Evolutionary conservation across 2,329 filamentous ascomycete genomes (phyloP).

Genomic region (Cercospora brassicicola): DNA sequence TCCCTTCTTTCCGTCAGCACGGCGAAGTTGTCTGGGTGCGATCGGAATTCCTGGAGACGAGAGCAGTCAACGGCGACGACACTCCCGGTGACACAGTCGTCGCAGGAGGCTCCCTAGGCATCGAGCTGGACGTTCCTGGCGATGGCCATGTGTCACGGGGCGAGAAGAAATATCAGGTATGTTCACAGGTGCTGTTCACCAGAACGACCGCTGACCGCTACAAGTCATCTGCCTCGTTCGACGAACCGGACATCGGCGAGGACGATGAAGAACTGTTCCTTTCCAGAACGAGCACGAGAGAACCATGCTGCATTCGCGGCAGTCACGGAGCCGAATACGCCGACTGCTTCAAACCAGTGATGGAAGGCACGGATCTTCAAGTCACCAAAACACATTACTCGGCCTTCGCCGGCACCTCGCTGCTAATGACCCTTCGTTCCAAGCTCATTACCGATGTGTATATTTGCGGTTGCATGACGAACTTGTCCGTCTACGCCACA

Average conservation of each 20-base stretch:
- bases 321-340: conserved; percentile 54
- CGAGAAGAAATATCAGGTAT: conserved; percentile 21
- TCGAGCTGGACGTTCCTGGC: conserved; percentile 3
- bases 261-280: conserved; percentile 52
- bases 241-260: conserved; percentile 23
- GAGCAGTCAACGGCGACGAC: conserved; percentile 24
- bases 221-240: conserved; percentile 15
- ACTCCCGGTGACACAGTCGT: conserved; percentile 32
- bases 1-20: conserved; percentile 68
- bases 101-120: conserved; percentile 22
- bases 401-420: conserved; percentile 71
- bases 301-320: conserved; percentile 46
- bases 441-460: conserved; percentile 86
- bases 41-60: conserved; percentile 60
- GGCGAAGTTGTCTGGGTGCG: conserved; percentile 83
- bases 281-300: conserved; percentile 40
- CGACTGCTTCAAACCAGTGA: conserved; percentile 50
- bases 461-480: conserved; percentile 81
- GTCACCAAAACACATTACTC: conserved; percentile 80
- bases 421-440: conserved; percentile 77
- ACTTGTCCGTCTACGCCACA: conserved; percentile 86
- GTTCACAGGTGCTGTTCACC: neutral
- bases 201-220: conserved; percentile 10
- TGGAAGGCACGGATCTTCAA: conserved; percentile 54
- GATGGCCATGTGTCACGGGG: neutral